These are phyloP conservation scores for Porphyra umbilicalis DNA, from an alignment of 31 red algal genomes.

Conservation along the genomic window DNA sequence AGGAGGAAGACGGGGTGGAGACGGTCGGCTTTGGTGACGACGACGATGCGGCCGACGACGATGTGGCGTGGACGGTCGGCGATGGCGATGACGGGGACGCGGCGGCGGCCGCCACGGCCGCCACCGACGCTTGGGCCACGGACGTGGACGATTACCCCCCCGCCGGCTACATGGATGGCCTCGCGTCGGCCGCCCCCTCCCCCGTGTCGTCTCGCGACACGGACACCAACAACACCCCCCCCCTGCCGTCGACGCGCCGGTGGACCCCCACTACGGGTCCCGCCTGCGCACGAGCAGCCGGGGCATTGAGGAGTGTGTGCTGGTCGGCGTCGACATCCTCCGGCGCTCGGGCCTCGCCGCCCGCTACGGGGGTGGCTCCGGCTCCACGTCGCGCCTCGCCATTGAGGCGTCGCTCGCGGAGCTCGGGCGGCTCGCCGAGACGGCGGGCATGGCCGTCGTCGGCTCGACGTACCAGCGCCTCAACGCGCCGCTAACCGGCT, in stretches of 20 bases:
- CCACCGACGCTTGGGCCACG: background rate
- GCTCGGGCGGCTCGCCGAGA: conserved; percentile 58
- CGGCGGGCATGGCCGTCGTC: conserved; percentile 74
- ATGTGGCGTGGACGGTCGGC: too few species aligned
- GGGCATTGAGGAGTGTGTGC: conserved; percentile 32
- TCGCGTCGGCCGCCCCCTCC: background rate
- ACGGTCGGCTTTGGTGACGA: background rate
- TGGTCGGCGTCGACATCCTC: conserved; percentile 33
- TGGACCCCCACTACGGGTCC: background rate
- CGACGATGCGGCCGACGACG: background rate
- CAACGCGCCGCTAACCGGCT: conserved; percentile 22
- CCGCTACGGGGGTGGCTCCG: conserved; percentile 4
- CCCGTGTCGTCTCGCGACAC: background rate
- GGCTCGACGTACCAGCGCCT: conserved; percentile 44
- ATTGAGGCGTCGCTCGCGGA: conserved; percentile 68
- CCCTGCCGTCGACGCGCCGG: background rate
- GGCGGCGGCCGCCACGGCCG: background rate
- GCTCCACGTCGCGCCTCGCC: background rate
- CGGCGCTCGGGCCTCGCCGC: conserved; percentile 1
- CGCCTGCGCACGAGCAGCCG: background rate
- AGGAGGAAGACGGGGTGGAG: background rate
- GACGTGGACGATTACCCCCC: background rate
- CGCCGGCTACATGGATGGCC: background rate
- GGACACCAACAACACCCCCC: background rate
- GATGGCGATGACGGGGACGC: background rate